Evolutionary conservation across 257 asterid genomes (phyloP).

Genomic region (Lithospermum erythrorhizon): DNA sequence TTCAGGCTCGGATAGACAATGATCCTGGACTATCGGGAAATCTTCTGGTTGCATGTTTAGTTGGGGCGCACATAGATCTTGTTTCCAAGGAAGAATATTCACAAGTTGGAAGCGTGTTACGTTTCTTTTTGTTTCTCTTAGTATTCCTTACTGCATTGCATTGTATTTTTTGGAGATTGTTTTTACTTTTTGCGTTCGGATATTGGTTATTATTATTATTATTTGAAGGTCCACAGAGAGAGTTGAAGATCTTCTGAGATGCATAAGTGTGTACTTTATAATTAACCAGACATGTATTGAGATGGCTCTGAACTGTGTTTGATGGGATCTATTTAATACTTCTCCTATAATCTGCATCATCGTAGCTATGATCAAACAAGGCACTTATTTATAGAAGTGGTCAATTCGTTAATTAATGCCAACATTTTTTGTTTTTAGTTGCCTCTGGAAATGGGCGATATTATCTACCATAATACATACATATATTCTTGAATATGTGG

Average conservation of each 20-base stretch:
- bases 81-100: conserved; percentile 93
- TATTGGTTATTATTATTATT: too few species aligned
- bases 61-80: conserved; percentile 92
- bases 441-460: too few species aligned
- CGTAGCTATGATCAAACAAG: neutral
- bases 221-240: neutral
- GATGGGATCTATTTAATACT: neutral
- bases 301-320: neutral
- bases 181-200: neutral
- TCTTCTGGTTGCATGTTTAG: conserved; percentile 90
- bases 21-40: conserved; percentile 98
- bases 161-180: neutral
- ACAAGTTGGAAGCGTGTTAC: conserved; percentile 67
- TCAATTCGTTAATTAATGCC: too few species aligned
- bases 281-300: neutral
- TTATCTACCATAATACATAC: too few species aligned
- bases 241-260: neutral
- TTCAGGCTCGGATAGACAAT: conserved; percentile 61
- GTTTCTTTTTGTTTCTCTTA: conserved; percentile 10
- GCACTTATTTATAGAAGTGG: neutral
- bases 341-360: neutral
- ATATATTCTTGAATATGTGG: too few species aligned
- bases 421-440: too few species aligned
- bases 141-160: neutral
- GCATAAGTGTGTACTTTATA: neutral